Evolutionary conservation across 345 rosid species (phyloP), one percentile per base, ranked within the genome.

Genomic region (Xanthoceras sorbifolium): DNA sequence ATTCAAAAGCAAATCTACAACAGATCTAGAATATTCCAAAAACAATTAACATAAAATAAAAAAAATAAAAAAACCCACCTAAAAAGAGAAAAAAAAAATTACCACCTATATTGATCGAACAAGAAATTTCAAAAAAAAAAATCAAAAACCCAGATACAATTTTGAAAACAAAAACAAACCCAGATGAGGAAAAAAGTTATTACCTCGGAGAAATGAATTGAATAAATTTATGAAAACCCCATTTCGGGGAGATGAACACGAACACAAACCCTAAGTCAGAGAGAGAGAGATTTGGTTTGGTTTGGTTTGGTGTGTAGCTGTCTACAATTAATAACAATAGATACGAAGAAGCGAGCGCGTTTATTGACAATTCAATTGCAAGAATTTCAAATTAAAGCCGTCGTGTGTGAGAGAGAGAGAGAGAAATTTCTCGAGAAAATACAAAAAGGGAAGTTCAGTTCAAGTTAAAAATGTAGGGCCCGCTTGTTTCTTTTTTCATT

Each of bases 371-470:
- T 15, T 26, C 5, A 6, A 40, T 6, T 1, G 11, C 31, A 11
- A 79, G 78, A 59, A 68, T 77, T 87, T 85, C 86, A 85, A 87
- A 85, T 82, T 82, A 87, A 81, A 84, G 83, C 77, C 76, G 79
- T 67, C 60, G n/a, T n/a, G n/a, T n/a, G n/a, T n/a, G n/a, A n/a
- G 55, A 46, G 34, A 50, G 74, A 55, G 69, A 48, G 76, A 69
- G 85, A 82, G 80, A 82, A 74, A 70, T 79, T 85, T 76, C 87
- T 89, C 86, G 86, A 79, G 85, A 89, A 85, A 86, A 85, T 86
- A 88, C 92, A 85, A 86, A 84, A 85, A 67, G 76, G 76, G 54
- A 80, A 28, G 31, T 40, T 67, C 18, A 64, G 57, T 44, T 60
- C 8, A 60, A 36, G 31, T 46, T 48, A 29, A 34, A 55, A 26